phyloP scores from a whole-genome alignment of 2,329 filamentous ascomycete genomes.

The Acrocalymma vagum region DNA sequence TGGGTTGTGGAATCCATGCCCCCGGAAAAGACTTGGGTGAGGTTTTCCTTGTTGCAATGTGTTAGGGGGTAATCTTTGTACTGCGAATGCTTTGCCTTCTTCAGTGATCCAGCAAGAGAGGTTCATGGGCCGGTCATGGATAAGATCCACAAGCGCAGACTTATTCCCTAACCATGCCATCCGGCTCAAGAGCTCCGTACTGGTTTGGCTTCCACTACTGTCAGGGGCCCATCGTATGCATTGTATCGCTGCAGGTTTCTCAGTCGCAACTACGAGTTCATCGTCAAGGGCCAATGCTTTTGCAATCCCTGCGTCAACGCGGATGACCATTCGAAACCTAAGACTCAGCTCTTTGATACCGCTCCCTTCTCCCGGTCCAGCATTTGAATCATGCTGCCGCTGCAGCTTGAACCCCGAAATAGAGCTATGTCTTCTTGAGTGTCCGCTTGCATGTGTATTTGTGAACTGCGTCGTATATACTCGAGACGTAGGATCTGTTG shows the following conservation, averaged over 20 bases:
- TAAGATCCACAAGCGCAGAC: conserved; percentile 80
- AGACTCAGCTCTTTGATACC: conserved; percentile 88
- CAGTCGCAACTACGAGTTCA: conserved; percentile 89
- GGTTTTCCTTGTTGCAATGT: conserved; percentile 52
- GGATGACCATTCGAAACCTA: conserved; percentile 96
- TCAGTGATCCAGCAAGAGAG: conserved; percentile 90
- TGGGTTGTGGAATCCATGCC: conserved; percentile 88
- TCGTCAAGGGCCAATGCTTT: conserved; percentile 89
- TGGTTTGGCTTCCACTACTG: conserved; percentile 81
- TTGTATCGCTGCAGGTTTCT: conserved; percentile 92
- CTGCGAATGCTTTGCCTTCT: conserved; percentile 88
- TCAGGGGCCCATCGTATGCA: conserved; percentile 96
- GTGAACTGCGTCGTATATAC: conserved; percentile 87
- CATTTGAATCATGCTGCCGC: conserved; percentile 47
- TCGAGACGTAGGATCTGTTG: conserved; percentile 80
- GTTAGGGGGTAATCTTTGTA: conserved; percentile 69
- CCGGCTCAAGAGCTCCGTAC: conserved; percentile 85
- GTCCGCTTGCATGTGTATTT: conserved; percentile 53
- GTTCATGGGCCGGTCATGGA: conserved; percentile 96
- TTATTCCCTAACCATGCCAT: conserved; percentile 89
- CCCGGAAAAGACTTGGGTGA: conserved; percentile 78
- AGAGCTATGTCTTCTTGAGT: conserved; percentile 60
- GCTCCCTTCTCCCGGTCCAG: conserved; percentile 80
- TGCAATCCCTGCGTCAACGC: conserved; percentile 93
- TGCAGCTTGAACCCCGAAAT: conserved; percentile 47